Evolutionary conservation across 176 grass and related monocot genomes (phyloP), one percentile per base, ranked within the genome.

Genomic region (Alloteropsis semialata): DNA sequence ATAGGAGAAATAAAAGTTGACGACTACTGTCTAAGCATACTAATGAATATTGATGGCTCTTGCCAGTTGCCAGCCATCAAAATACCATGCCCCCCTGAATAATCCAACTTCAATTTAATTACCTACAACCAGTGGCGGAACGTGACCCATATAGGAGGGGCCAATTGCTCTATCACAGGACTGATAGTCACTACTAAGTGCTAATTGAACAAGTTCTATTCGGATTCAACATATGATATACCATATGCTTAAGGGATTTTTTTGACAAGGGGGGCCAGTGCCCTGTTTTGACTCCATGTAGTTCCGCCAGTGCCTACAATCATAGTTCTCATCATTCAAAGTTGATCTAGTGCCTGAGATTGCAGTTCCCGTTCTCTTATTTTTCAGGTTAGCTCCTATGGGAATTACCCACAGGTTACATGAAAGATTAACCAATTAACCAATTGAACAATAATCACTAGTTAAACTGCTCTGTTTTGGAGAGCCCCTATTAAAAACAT

Each of bases 41-140:
- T 2, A 16, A 65, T 32, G 57, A 71, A 38, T 11, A 39, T 50
- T 32, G 16, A 79, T 79, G 30, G 65, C 44, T 49, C 10, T 45
- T 5, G 19, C 48, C 78, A 68, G 65, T 45, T 5, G 19, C 48
- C 78, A 68, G 65, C 70, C 50, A 81, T 65, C 63, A 72, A 72
- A 82, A 59, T 62, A 27, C 8, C 3, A 69, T 11, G 6, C 18
- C 37, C 16, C 16, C 6, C 0, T 17, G 25, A 77, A 43, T 39
- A 36, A 25, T 75, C 76, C 61, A 11, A 65, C 10, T 72, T 72
- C 61, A 74, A 4, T 74, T 15, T 58, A 41, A 79, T 64, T 17
- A 19, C 29, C 8, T 49, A 21, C 11, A 4, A 16, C 27, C 33
- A n/a, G n/a, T n/a, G n/a, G n/a, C n/a, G n/a, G n/a, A n/a, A n/a